Evolutionary conservation across 1,284 basidiomycete species (phyloP).

Genomic region (Leccinum ponderosum): DNA sequence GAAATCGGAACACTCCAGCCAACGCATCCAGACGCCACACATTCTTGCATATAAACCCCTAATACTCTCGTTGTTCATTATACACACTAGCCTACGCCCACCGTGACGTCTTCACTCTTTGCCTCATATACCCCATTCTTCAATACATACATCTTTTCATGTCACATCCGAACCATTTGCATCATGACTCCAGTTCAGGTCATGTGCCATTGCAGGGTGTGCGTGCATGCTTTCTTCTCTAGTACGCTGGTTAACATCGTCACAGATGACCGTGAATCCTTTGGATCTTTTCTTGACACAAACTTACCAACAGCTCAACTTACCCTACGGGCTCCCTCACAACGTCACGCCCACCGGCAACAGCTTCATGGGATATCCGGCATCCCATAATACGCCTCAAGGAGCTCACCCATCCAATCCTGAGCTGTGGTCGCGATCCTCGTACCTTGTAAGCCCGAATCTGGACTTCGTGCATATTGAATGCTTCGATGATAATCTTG

Average conservation of each 20-base stretch:
- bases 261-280: conserved; percentile 8
- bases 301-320: neutral
- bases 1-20: neutral
- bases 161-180: neutral
- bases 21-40: neutral
- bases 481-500: neutral
- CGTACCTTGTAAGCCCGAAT: conserved; percentile 7
- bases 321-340: neutral
- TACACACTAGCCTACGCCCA: neutral
- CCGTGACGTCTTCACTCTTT: neutral
- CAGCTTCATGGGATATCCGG: neutral
- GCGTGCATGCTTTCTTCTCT: conserved; percentile 3
- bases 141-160: conserved; percentile 7
- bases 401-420: neutral
- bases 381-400: neutral
- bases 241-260: neutral
- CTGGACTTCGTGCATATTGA: neutral
- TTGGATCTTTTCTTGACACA: neutral
- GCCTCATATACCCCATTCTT: neutral
- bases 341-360: neutral
- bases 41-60: neutral
- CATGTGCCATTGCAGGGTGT: conserved; percentile 9
- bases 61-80: neutral
- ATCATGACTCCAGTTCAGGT: neutral
- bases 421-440: neutral